Percentiles rank a stretch among this genome's conserved stretches.
Evolutionary conservation across 352 stramenopile genomes (phyloP).

Genomic region (Hyaloperonospora arabidopsidis): DNA sequence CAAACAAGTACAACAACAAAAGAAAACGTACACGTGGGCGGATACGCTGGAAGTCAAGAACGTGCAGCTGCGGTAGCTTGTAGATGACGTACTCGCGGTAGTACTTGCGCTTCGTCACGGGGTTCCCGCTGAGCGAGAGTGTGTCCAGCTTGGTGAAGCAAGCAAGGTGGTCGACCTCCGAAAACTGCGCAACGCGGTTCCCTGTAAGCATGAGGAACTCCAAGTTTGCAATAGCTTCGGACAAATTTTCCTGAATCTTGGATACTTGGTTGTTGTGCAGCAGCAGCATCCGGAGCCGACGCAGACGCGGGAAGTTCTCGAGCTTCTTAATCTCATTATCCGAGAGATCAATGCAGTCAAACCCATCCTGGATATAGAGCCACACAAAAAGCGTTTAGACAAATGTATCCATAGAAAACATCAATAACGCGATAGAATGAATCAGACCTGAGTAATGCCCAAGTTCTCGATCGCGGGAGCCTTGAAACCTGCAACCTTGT

Average conservation of each 20-base stretch:
- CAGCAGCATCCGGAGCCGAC: slow-evolving; percentile 86
- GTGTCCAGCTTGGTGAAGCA: slow-evolving; percentile 81
- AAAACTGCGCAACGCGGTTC: slow-evolving; percentile 78
- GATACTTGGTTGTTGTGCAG: slow-evolving; percentile 90
- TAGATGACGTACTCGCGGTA: slow-evolving; percentile 91
- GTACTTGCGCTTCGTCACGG: slow-evolving; percentile 83
- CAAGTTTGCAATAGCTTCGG: slow-evolving; percentile 75
- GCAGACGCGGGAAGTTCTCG: slow-evolving; percentile 89
- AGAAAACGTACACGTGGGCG: slow-evolving; percentile 49
- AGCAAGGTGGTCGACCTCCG: slow-evolving; percentile 76
- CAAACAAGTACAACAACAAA: not conserved
- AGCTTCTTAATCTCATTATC: slow-evolving; percentile 94
- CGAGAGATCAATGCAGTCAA: slow-evolving; percentile 90
- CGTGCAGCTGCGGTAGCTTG: slow-evolving; percentile 77
- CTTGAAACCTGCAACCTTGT: slow-evolving; percentile 68
- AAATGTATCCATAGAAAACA: not conserved
- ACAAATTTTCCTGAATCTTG: slow-evolving; percentile 73
- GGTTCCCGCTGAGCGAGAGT: slow-evolving; percentile 81
- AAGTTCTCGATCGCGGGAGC: slow-evolving; percentile 90
- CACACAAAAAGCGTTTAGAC: not conserved
- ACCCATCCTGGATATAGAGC: slow-evolving; percentile 63
- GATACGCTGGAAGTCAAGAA: slow-evolving; percentile 85
- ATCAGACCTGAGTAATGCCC: slow-evolving; percentile 78
- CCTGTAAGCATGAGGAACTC: slow-evolving; percentile 87
- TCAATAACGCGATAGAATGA: not conserved